Conservation (phyloP, 495 filamentous ascomycete species). For the Podospora pseudocomata region DNA sequence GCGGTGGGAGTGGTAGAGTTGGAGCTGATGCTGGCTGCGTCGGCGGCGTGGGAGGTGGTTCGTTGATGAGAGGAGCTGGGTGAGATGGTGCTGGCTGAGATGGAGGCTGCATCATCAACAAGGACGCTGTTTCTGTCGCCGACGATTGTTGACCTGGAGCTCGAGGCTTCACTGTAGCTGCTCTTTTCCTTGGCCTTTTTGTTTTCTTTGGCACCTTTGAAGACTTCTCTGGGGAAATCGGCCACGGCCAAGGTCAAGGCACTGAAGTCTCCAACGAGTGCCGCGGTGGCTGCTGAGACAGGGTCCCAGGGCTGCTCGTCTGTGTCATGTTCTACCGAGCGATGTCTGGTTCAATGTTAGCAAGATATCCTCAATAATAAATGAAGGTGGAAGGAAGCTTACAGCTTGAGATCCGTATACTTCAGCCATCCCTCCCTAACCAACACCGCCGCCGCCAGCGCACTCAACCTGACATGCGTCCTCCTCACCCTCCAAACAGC, state of each 20-base stretch:
- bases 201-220: constrained; percentile 42
- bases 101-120: background rate
- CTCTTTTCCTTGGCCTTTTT: constrained; percentile 23
- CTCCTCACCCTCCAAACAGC: constrained; percentile 70
- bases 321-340: constrained; percentile 64
- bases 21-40: background rate
- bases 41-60: background rate
- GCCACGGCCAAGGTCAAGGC: constrained; percentile 77
- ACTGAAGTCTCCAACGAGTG: constrained; percentile 69
- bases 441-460: constrained; percentile 63
- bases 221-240: constrained; percentile 74
- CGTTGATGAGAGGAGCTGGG: background rate
- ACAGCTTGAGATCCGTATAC: constrained; percentile 67
- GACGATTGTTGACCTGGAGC: background rate
- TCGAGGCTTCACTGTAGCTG: background rate
- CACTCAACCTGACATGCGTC: constrained; percentile 59
- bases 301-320: constrained; percentile 70
- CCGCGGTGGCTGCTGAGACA: constrained; percentile 65
- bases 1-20: background rate
- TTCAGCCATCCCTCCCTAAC: constrained; percentile 58
- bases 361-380: background rate
- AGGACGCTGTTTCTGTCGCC: background rate
- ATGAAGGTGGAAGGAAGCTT: constrained; percentile 22
- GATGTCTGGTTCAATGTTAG: constrained; percentile 50
- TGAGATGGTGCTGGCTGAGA: background rate